A percentile compares a stretch with the other conserved stretches of the same genome.
Conservation (phyloP, 208 protist genomes). For the Zelonia costaricensis region DNA sequence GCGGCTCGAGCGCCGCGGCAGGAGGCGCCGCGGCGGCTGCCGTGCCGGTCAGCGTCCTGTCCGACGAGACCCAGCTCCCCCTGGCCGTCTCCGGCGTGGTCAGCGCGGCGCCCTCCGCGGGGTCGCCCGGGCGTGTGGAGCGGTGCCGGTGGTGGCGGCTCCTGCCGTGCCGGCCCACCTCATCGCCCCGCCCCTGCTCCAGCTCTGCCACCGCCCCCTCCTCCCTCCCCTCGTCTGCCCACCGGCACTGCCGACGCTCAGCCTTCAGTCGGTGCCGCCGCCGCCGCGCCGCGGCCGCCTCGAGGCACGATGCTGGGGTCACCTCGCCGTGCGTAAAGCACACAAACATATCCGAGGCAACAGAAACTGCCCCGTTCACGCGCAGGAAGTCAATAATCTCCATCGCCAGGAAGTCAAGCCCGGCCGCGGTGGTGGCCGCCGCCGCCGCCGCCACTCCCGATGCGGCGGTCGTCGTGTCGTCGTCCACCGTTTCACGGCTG, state of each 20-base stretch:
- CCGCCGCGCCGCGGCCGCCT: constrained; percentile 15
- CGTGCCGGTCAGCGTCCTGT: background rate
- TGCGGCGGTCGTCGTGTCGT: background rate
- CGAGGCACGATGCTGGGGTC: constrained; percentile 14
- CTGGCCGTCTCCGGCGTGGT: background rate
- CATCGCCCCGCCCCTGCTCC: background rate
- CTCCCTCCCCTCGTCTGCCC: background rate
- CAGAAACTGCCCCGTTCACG: constrained; percentile 40
- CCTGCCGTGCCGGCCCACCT: background rate
- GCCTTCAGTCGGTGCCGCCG: constrained; percentile 24
- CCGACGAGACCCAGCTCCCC: constrained; percentile 9
- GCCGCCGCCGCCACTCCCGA: constrained; percentile 5
- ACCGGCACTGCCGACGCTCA: constrained; percentile 22
- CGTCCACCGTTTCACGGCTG: constrained; percentile 11
- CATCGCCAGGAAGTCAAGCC: constrained; percentile 52
- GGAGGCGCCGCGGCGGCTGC: background rate
- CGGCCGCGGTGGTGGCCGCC: constrained; percentile 30
- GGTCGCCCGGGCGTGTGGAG: background rate
- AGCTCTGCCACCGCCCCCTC: background rate
- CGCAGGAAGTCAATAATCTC: constrained; percentile 80
- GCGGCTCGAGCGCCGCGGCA: background rate
- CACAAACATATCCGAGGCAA: constrained; percentile 58
- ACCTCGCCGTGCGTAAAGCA: constrained; percentile 74
- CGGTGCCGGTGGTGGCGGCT: constrained; percentile 3
- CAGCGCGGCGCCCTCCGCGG: background rate